Base-by-base conservation (phyloP, 805 yeast species). In the Kuraishia capsulata region DNA sequence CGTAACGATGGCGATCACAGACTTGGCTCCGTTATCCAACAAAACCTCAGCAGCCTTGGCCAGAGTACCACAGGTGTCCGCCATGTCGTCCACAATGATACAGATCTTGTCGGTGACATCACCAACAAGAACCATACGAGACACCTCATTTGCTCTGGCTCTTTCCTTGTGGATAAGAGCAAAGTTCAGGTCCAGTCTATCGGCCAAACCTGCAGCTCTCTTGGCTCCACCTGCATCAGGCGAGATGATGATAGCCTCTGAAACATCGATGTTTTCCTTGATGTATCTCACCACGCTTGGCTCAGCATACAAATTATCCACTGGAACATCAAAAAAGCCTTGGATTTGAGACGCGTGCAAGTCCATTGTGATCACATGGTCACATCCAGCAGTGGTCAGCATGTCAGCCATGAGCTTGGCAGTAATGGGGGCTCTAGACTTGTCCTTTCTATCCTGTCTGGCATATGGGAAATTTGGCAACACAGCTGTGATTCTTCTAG, bases 161-260 rank as follows among this genome's bases (percentile, higher is more conserved):
- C 94, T 70, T 61, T 84, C 94, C 57, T 84, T 84, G 59, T 84
- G 92, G 49, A 84, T 83, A 59, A 84, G 72, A 18, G 92, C 92
- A 61, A 84, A 84, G 53, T 81, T 81, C 54, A 81, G 64, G 57
- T 84, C 92, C 46, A 84, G 62, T 43, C 81, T 71, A 56, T 83
- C 92, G 38, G 92, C 92, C 46, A 84, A 64, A 8, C 82, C 79
- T 8, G 92, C 92, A n/a, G 85, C 92, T 62, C 94, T 72, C 55
- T 84, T 84, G 41, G 92, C 92, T 45, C 94, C 94, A 56, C 94
- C 94, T 5, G 92, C 94, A 62, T 84, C 94, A 4, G 94, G 94
- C 1, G 92, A 84, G 14, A 84, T 76, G 39, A 84, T 76, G 39
- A 83, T 82, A n/a, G 85, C 74, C 35, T 81, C 72, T 31, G 73